Conservation (phyloP, 805 yeast species). For the Torulaspora gathmanii region DNA sequence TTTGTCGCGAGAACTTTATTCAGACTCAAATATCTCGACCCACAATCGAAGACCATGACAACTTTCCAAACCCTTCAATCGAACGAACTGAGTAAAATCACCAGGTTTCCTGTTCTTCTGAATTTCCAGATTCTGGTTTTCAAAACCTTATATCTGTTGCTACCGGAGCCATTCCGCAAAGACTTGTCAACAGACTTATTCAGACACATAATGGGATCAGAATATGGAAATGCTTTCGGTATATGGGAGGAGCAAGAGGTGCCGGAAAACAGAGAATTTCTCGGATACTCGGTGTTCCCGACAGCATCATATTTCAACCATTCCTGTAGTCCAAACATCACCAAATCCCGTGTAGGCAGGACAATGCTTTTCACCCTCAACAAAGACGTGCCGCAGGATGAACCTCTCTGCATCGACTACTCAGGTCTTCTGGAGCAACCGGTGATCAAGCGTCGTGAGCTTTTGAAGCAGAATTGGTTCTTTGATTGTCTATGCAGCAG, state of each 20-base stretch:
- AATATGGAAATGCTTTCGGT: slow-evolving; percentile 66
- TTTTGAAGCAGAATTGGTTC: slow-evolving; percentile 52
- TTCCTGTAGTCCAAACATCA: slow-evolving; percentile 55
- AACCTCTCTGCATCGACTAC: slow-evolving; percentile 57
- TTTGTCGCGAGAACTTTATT: slow-evolving; percentile 42
- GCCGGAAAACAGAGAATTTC: slow-evolving; percentile 47
- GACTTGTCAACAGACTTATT: slow-evolving; percentile 39
- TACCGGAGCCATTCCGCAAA: slow-evolving; percentile 37
- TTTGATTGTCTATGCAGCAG: slow-evolving; percentile 51
- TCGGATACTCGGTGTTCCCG: slow-evolving; percentile 59
- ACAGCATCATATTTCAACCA: slow-evolving; percentile 66
- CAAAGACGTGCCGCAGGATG: slow-evolving; percentile 39
- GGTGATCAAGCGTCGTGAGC: slow-evolving; percentile 40
- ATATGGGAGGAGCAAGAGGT: slow-evolving; percentile 50
- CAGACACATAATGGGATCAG: slow-evolving; percentile 50
- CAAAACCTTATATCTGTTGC: slow-evolving; percentile 42
- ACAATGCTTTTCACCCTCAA: slow-evolving; percentile 42
- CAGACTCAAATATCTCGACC: slow-evolving; percentile 27
- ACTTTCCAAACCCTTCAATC: slow-evolving; percentile 46
- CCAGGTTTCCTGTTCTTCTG: slow-evolving; percentile 45
- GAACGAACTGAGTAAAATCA: slow-evolving; percentile 45
- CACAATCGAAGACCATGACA: slow-evolving; percentile 12
- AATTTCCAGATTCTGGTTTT: slow-evolving; percentile 45
- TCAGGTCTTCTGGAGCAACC: slow-evolving; percentile 46
- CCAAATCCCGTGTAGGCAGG: slow-evolving; percentile 38